Evolutionary conservation across 2,329 filamentous ascomycete species (phyloP), one percentile per base, ranked within the genome.

Genomic region (Ascochyta clinopodiicola): DNA sequence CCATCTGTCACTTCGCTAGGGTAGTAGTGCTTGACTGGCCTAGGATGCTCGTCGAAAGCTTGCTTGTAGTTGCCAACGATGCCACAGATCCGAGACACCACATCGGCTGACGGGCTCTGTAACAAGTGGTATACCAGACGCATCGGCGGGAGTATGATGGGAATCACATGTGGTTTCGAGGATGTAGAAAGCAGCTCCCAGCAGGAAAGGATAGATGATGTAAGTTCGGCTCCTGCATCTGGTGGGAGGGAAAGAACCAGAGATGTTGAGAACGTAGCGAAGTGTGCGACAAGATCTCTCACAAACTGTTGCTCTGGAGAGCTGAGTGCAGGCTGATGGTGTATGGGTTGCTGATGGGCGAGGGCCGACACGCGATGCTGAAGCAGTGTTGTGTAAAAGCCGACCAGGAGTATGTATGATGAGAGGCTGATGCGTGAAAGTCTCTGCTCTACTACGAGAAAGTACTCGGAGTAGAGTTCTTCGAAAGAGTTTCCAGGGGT

Each of bases 1-100:
- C 83, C 78, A 60, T 86, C 84, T 36, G 73, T 74, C 40, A 58
- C 60, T 67, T 65, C 42, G 61, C 52, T 35, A 45, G 70, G 43
- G 62, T 73, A 63, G 63, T 72, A 63, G 65, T 68, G 58, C 69
- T 78, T 48, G 67, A 75, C 60, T 10, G 72, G 81, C 70, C 50
- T 76, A 21, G 78, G 85, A 53, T 87, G 86, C 24, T 78, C 75
- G 69, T 94, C 90, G 66, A 94, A 91, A 0, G 88, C 85, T 22
- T 81, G 81, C 73, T 95, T 95, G 78, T 92, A 94, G 38, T 76
- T 78, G 2, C 88, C 86, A 25, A 96, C 80, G 24, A 92, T 81
- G 44, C 82, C 81, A 69, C 87, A 91, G 31, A 92, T 82, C 6
- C 88, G 86, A 6, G 90, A 90, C 3, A 90, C 78, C 15, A 84